These are phyloP conservation scores for Hortiboletus flavorubellus DNA, from an alignment of 768 basidiomycete genomes.

Conservation along the genomic window DNA sequence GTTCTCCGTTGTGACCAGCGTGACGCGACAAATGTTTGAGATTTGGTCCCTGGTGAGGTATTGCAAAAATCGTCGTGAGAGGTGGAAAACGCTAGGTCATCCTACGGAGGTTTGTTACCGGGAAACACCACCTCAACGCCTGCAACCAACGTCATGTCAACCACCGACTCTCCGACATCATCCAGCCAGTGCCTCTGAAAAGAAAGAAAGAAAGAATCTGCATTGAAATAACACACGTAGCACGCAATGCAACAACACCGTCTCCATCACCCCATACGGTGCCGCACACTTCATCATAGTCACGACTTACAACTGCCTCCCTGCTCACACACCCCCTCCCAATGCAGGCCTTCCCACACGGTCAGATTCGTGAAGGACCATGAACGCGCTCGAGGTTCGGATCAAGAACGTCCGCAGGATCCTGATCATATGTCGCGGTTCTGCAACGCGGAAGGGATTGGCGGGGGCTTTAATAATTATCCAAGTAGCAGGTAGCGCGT, in stretches of 20 bases:
- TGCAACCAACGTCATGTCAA: slow-evolving; percentile 50
- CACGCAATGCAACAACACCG: slow-evolving; percentile 42
- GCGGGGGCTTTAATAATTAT: not conserved
- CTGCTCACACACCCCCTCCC: slow-evolving; percentile 50
- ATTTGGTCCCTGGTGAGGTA: slow-evolving; percentile 66
- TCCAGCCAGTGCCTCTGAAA: not conserved
- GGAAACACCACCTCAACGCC: slow-evolving; percentile 43
- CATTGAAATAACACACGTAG: slow-evolving; percentile 33
- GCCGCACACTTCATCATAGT: slow-evolving; percentile 51
- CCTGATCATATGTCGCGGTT: slow-evolving; percentile 51
- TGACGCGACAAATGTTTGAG: slow-evolving; percentile 51
- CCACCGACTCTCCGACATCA: slow-evolving; percentile 42
- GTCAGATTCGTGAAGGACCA: slow-evolving; percentile 48
- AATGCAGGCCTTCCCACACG: slow-evolving; percentile 46
- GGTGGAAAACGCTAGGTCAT: no score
- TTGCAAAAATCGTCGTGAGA: slow-evolving; percentile 22
- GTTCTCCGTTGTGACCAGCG: slow-evolving; percentile 42
- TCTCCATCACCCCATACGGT: slow-evolving; percentile 55
- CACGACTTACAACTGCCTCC: slow-evolving; percentile 60
- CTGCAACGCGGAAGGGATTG: slow-evolving; percentile 4
- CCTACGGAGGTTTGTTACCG: slow-evolving; percentile 14
- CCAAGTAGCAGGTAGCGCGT: no score
- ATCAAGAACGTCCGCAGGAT: slow-evolving; percentile 64
- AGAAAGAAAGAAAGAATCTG: no score
- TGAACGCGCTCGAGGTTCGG: slow-evolving; percentile 60